Evolutionary conservation across 2,329 filamentous ascomycete genomes (phyloP), one percentile per base, ranked within the genome.

Genomic region (Claviceps purpurea): DNA sequence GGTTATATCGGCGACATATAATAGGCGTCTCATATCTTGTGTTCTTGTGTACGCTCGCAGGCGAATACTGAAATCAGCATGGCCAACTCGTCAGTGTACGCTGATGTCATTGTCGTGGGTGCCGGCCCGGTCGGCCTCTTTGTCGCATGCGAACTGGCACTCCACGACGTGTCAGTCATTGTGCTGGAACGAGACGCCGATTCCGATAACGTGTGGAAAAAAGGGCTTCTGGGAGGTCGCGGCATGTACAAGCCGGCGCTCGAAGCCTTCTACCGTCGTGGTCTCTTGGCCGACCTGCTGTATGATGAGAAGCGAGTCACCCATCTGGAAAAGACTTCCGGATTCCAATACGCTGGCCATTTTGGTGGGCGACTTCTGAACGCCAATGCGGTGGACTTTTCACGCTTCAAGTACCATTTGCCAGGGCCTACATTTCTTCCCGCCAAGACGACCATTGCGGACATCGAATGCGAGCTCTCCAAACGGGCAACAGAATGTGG

Each of bases 261-360:
- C 18, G 69, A 71, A 52, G 56, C 60, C 4, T 59, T 72, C 24
- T 62, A 70, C 50, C 66, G 69, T 1, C 66, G 69, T 7, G 69
- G 67, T 2, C 56, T 72, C 6, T 59, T 70, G n/a, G 18, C 40
- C 55, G 57, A 54, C 57, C 63, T 34, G 49, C 68, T 37, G 49
- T 57, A 20, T 56, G 58, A 34, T 34, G 30, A 11, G 8, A 11
- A 45, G 30, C 47, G 39, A 52, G 20, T 24, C 50, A 52, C 20
- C 46, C 52, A n/a, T 55, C 50, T 6, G 20, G 11, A 16, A 1
- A 43, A 58, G 49, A 61, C 42, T 7, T 38, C 55, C 7, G 61
- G 59, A 2, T 61, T 64, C 53, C 55, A 57, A 34, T 63, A 65
- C 38, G 66, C 56, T 16, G 69, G 69, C 22, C 61, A 64, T 49